phyloP scores from a whole-genome alignment of 306 rosid genomes.

The Cicer judaicum region DNA sequence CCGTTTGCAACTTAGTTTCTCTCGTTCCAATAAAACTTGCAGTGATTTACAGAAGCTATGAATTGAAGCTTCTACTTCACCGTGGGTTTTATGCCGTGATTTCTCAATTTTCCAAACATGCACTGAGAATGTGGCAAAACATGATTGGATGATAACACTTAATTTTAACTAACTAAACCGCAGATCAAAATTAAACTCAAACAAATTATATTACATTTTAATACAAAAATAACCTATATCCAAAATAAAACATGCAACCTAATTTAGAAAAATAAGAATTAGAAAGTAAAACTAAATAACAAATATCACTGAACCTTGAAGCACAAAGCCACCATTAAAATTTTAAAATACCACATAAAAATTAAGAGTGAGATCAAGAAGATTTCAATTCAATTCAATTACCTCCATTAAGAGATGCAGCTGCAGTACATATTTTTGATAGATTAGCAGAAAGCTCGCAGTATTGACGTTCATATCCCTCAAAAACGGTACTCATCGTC shows the following conservation, averaged over 20 bases:
- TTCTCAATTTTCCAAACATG: too few species aligned
- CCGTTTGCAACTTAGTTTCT: too few species aligned
- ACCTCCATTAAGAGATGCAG: constrained; percentile 72
- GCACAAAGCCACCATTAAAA: neutral
- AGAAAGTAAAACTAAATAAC: neutral
- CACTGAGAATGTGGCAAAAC: neutral
- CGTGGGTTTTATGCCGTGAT: too few species aligned
- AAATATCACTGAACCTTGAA: neutral
- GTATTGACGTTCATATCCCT: constrained; percentile 76
- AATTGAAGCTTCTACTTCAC: too few species aligned
- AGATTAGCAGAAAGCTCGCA: constrained; percentile 78
- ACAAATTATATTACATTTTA: neutral
- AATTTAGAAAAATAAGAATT: constrained; percentile 2
- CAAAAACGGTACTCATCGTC: constrained; percentile 64
- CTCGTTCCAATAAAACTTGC: too few species aligned
- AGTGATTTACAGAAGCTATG: too few species aligned
- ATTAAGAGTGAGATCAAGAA: neutral
- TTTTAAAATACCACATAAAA: neutral
- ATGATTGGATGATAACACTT: neutral
- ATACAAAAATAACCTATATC: neutral
- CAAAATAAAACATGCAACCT: neutral
- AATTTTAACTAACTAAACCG: neutral
- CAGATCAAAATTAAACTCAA: neutral
- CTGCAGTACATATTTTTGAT: constrained; percentile 59
- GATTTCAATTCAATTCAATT: neutral